Evolutionary conservation across 164 flowering plant genomes (phyloP).

Genomic region (Paratinospora sagittata): DNA sequence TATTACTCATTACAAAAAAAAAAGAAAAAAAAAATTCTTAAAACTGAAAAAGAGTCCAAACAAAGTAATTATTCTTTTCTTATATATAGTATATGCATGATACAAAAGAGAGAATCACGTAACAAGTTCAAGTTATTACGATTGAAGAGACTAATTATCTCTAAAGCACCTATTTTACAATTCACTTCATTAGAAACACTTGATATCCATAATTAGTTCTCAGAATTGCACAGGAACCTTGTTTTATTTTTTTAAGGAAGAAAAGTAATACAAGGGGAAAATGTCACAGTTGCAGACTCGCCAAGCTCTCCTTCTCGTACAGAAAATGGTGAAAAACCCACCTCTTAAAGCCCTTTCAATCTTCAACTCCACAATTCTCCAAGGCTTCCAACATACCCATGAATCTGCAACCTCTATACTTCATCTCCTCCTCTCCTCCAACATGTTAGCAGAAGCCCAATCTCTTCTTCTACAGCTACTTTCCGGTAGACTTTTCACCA

Average conservation of each 20-base stretch:
- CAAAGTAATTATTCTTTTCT: too few species aligned
- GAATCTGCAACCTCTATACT: slow-evolving; percentile 34
- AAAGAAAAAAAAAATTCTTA: background rate
- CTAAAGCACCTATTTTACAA: too few species aligned
- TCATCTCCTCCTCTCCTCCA: slow-evolving; percentile 37
- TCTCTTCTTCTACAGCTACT: slow-evolving; percentile 36
- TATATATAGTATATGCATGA: too few species aligned
- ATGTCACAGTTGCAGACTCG: slow-evolving; percentile 6
- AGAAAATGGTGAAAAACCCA: slow-evolving; percentile 54
- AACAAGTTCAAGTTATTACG: too few species aligned
- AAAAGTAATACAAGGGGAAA: background rate
- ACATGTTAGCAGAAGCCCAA: slow-evolving; percentile 34
- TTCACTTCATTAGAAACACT: too few species aligned
- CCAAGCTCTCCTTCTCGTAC: slow-evolving; percentile 23
- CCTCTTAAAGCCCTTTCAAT: slow-evolving; percentile 50
- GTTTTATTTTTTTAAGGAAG: too few species aligned
- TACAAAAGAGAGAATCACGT: too few species aligned
- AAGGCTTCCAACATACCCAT: slow-evolving; percentile 33
- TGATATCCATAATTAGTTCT: too few species aligned
- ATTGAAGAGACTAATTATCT: too few species aligned
- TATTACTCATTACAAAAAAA: too few species aligned
- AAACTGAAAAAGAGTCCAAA: too few species aligned
- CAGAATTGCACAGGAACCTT: too few species aligned
- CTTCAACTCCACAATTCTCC: slow-evolving; percentile 33
- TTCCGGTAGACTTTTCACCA: slow-evolving; percentile 30